Evolutionary conservation across 2,329 filamentous ascomycete genomes (phyloP).

Genomic region (Zymoseptoria crescenta): DNA sequence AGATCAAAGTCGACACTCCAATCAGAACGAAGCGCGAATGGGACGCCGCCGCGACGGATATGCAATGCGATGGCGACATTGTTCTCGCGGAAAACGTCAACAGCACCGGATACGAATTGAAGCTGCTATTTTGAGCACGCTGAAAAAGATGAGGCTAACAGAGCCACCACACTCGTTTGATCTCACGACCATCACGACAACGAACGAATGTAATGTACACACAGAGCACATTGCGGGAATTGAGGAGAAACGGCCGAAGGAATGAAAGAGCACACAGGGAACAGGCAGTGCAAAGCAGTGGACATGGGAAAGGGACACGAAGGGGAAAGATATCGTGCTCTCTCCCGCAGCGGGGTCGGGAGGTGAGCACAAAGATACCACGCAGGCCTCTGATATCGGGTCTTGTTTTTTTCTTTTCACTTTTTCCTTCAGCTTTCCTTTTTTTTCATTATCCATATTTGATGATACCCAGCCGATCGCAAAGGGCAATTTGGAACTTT

Average conservation of each 20-base stretch:
- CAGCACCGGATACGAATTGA: conserved; percentile 42
- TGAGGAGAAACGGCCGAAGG: neutral
- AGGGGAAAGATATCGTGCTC: conserved; percentile 14
- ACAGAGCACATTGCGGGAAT: neutral
- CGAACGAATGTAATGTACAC: conserved; percentile 1
- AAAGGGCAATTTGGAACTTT: neutral
- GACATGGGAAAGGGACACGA: conserved; percentile 10
- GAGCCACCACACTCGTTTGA: conserved; percentile 10
- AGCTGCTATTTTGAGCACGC: conserved; percentile 37
- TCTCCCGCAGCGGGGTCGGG: conserved; percentile 1
- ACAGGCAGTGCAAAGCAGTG: conserved; percentile 5
- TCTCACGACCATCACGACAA: conserved; percentile 15
- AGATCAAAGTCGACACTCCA: conserved; percentile 44
- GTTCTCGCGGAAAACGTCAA: conserved; percentile 36
- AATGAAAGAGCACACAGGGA: neutral
- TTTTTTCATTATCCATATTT: neutral
- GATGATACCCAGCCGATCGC: neutral
- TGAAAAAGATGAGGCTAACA: conserved; percentile 1
- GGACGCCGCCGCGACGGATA: conserved; percentile 42
- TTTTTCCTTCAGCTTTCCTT: neutral
- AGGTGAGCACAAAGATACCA: conserved; percentile 16
- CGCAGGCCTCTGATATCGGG: conserved; percentile 21
- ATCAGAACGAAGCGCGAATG: conserved; percentile 44
- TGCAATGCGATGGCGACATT: conserved; percentile 43
- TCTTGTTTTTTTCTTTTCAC: conserved; percentile 9